These are phyloP conservation scores for Fusarium caatingaense DNA, from an alignment of 2,329 filamentous ascomycete genomes.

Conservation along the genomic window DNA sequence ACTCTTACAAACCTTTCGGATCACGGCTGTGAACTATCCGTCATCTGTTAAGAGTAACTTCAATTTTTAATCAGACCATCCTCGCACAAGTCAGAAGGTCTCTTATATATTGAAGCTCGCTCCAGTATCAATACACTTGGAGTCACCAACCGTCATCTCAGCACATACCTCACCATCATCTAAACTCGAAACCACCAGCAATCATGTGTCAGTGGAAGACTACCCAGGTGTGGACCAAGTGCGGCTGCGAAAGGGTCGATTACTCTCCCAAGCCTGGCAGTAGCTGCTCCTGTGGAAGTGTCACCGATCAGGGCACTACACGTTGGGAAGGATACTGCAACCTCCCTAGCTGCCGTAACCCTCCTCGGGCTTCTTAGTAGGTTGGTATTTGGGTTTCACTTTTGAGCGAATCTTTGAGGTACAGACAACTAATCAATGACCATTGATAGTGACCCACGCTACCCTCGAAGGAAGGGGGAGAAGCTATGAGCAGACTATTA, in stretches of 20 bases:
- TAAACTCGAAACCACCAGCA: not conserved
- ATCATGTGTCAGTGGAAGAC: constrained; percentile 53
- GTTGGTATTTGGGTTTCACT: constrained; percentile 38
- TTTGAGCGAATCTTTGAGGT: not conserved
- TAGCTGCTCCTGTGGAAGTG: constrained; percentile 43
- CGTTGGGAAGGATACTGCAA: constrained; percentile 50
- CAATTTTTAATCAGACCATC: constrained; percentile 18
- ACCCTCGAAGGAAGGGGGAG: constrained; percentile 38
- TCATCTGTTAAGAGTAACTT: constrained; percentile 28
- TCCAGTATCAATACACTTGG: constrained; percentile 1
- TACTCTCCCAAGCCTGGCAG: constrained; percentile 47
- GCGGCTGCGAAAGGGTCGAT: constrained; percentile 47
- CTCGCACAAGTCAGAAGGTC: constrained; percentile 22
- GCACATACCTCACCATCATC: not conserved
- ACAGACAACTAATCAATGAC: constrained; percentile 22
- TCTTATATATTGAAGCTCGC: constrained; percentile 30
- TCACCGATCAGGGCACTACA: constrained; percentile 46
- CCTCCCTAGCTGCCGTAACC: constrained; percentile 49
- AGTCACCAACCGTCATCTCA: not conserved
- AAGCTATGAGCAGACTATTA: constrained; percentile 39
- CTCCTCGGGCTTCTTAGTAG: constrained; percentile 42
- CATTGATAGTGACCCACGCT: constrained; percentile 31
- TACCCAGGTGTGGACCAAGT: constrained; percentile 48
- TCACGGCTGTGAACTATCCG: constrained; percentile 36
- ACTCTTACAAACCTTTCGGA: constrained; percentile 44